Evolutionary conservation across 73 alveolate species (phyloP).

Genomic region (Paramecium octaurelia): DNA sequence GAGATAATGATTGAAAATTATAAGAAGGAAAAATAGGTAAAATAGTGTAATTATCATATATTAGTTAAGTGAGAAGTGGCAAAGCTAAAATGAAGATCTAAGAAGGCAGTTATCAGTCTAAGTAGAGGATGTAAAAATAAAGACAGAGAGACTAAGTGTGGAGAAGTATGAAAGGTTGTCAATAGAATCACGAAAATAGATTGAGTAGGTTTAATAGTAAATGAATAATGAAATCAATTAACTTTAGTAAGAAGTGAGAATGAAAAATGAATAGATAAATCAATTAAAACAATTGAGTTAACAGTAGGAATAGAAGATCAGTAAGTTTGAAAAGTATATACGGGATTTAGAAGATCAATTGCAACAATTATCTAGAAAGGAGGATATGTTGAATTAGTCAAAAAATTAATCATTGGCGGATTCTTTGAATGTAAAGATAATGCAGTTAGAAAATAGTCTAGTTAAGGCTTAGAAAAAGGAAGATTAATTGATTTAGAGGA

Average conservation of each 20-base stretch:
- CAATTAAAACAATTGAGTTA: not conserved
- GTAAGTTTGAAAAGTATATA: not conserved
- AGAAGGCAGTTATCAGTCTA: not conserved
- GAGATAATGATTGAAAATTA: not conserved
- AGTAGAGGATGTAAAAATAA: not conserved
- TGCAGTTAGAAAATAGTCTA: not conserved
- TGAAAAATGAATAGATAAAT: not conserved
- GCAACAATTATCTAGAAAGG: not conserved
- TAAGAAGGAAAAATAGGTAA: not conserved
- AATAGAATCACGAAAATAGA: not conserved
- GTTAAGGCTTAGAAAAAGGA: not conserved
- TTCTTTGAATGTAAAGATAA: not conserved
- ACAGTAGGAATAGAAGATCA: not conserved
- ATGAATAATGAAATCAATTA: not conserved
- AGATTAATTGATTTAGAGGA: not conserved
- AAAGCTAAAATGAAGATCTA: not conserved
- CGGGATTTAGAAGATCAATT: conserved; percentile 26
- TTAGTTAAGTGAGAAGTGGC: not conserved
- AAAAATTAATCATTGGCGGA: conserved; percentile 8
- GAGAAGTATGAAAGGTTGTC: not conserved
- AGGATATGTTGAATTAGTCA: not conserved
- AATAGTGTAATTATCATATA: not conserved
- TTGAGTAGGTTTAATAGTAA: not conserved
- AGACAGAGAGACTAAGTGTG: not conserved
- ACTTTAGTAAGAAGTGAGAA: not conserved